Percentiles rank a stretch among this genome's conserved stretches.
Evolutionary conservation across 805 yeast genomes (phyloP).

Genomic region (Candida ovalis): DNA sequence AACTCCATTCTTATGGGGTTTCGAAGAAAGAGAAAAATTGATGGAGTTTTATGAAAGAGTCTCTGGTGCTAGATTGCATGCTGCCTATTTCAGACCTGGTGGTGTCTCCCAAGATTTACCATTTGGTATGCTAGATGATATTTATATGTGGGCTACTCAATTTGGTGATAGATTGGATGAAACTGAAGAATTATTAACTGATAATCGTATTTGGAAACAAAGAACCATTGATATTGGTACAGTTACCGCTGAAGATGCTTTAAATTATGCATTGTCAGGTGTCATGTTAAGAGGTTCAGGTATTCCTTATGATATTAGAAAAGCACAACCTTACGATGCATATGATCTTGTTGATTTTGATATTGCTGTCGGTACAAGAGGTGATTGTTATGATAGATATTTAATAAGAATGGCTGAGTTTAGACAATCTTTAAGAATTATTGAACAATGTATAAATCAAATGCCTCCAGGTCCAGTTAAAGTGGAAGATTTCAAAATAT

Average conservation of each 20-base stretch:
- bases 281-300: conserved; percentile 92
- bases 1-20: conserved; percentile 92
- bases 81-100: conserved; percentile 88
- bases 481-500: conserved; percentile 83
- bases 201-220: conserved; percentile 88
- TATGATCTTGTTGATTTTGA: conserved; percentile 84
- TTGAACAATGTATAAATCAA: conserved; percentile 84
- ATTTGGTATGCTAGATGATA: conserved; percentile 80
- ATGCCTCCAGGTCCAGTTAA: conserved; percentile 92
- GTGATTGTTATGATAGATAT: conserved; percentile 91
- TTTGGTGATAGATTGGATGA: conserved; percentile 91
- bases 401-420: conserved; percentile 87
- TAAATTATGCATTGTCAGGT: conserved; percentile 76
- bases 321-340: conserved; percentile 86
- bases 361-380: conserved; percentile 79
- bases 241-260: conserved; percentile 82
- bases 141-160: conserved; percentile 95
- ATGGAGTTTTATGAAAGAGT: conserved; percentile 93
- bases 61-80: conserved; percentile 84
- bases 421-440: conserved; percentile 84
- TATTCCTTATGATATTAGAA: conserved; percentile 81
- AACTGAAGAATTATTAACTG: conserved; percentile 83
- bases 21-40: conserved; percentile 88
- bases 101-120: conserved; percentile 90
- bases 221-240: conserved; percentile 79